Conservation (phyloP, 495 filamentous ascomycete species). For the Tuber microsphaerosporum region DNA sequence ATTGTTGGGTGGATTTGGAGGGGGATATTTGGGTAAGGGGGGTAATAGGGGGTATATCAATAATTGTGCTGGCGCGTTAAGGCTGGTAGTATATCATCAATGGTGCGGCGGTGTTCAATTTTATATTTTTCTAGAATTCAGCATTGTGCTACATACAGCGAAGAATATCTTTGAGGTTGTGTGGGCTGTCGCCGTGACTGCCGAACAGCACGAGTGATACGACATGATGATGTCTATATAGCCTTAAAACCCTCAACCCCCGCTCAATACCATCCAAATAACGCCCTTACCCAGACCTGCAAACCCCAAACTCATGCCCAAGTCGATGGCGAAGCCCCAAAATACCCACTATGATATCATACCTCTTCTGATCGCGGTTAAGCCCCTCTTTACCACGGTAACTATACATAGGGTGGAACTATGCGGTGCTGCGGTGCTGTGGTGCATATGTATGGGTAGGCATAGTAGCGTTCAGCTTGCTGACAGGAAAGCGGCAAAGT, state of each 20-base stretch:
- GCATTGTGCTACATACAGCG: not conserved
- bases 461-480: no score
- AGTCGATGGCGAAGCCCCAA: no score
- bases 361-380: no score
- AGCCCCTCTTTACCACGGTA: no score
- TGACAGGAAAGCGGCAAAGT: no score
- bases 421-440: no score
- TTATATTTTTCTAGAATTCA: not conserved
- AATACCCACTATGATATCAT: no score
- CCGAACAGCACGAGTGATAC: not conserved
- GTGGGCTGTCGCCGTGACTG: not conserved
- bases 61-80: not conserved
- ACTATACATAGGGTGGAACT: no score
- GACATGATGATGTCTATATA: not conserved
- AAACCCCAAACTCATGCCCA: no score
- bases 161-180: not conserved
- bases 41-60: not conserved
- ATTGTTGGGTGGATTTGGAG: slow-evolving; percentile 15
- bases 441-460: no score
- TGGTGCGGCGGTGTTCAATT: not conserved
- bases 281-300: no score
- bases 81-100: not conserved
- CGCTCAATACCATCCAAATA: no score
- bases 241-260: not conserved
- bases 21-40: slow-evolving; percentile 15